Evolutionary conservation across 2,329 filamentous ascomycete species (phyloP), one percentile per base, ranked within the genome.

Genomic region (Chaetomiaceae sp.): DNA sequence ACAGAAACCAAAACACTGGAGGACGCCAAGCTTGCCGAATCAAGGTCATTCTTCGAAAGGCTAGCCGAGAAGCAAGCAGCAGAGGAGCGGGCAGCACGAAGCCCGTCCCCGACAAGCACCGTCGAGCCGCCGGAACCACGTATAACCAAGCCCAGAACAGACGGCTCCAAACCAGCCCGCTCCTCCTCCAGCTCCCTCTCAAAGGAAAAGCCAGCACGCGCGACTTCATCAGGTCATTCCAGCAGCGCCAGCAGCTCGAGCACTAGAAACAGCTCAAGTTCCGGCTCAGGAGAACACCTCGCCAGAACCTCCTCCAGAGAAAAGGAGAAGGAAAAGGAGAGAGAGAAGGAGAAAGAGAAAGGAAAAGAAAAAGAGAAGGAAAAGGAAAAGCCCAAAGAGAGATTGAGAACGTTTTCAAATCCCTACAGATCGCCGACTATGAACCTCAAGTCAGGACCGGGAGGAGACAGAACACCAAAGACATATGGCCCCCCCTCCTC

Each of bases 11-110:
- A 3, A 27, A 25, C 38, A 17, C 4, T 19, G 12, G 17, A 14
- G 3, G 29, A 22, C 8, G 12, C 33, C 34, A 45, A 29, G 4
- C 47, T 8, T 4, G 8, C 46, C 3, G 47, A 47, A 20, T 33
- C 39, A 14, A 36, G 20, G 22, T 42, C 48, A 22, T 42, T 54
- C 22, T 42, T 15, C 4, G 39, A 47, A 14, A 12, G 31, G 5
- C 37, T 53, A 1, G 33, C 47, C 1, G 50, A 47, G n/a, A 29
- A 34, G 19, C 50, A 51, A 42, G 50, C 46, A 3, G 50, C 42
- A 9, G 47, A 47, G 6, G 29, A 34, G 22, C 4, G n/a, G 4
- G 38, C 31, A 17, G 27, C 8, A 15, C 22, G 20, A n/a, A 5
- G 40, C 15, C 12, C 37, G 6, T 17, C 45, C 4, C 20, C 47